Conservation (phyloP, 805 yeast genomes). For the Candida germanica region DNA sequence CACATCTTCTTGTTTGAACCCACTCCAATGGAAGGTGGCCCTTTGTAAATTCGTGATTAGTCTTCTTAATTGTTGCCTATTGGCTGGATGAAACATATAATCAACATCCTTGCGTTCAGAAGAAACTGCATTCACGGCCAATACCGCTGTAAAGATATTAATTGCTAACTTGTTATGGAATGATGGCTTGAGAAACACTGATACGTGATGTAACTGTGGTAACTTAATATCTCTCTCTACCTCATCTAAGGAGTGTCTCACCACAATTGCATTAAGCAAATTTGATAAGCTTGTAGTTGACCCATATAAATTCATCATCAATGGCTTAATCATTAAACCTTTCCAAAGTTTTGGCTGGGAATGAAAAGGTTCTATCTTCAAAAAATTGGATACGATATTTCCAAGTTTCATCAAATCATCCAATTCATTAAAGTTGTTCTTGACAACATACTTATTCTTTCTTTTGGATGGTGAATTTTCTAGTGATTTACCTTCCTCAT, state of each 20-base stretch:
- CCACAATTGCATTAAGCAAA: conserved; percentile 47
- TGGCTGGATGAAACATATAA: conserved; percentile 67
- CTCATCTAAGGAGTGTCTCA: conserved; percentile 55
- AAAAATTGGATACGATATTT: conserved; percentile 47
- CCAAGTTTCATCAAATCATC: conserved; percentile 58
- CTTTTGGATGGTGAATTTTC: conserved; percentile 16
- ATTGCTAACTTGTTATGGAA: conserved; percentile 58
- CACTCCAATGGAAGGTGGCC: conserved; percentile 75
- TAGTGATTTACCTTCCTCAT: conserved; percentile 6
- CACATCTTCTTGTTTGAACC: conserved; percentile 59
- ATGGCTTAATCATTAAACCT: conserved; percentile 45
- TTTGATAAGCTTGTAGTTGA: conserved; percentile 39
- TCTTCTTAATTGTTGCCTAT: conserved; percentile 50
- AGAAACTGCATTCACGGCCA: conserved; percentile 71
- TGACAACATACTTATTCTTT: conserved; percentile 42
- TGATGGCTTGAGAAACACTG: conserved; percentile 60
- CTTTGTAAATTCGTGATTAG: conserved; percentile 60
- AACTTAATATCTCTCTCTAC: conserved; percentile 53
- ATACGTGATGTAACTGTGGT: conserved; percentile 58
- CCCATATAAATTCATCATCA: conserved; percentile 37
- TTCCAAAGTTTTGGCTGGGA: conserved; percentile 48
- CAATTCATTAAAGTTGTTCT: conserved; percentile 46
- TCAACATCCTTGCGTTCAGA: conserved; percentile 66
- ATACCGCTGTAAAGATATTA: conserved; percentile 61
- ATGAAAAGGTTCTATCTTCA: conserved; percentile 58